phyloP scores from a whole-genome alignment of 768 basidiomycete genomes.

The Lactarius evosmus region DNA sequence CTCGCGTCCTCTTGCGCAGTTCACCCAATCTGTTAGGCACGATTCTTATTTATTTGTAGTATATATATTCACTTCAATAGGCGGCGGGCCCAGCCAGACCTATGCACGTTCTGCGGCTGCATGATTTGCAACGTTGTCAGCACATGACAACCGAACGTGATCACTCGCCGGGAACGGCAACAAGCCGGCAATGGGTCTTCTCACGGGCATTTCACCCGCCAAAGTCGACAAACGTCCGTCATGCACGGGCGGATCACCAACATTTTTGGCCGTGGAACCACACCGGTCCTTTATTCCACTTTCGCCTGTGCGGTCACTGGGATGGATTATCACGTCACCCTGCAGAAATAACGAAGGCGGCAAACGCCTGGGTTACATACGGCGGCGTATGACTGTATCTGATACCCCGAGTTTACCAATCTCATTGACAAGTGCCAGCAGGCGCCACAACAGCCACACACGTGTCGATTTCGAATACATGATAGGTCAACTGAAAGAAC shows the following conservation, averaged over 20 bases:
- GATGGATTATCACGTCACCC: neutral
- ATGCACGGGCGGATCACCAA: slow-evolving; percentile 16
- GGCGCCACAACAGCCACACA: neutral
- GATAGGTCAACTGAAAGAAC: neutral
- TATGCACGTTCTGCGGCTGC: neutral
- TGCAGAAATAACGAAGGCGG: neutral
- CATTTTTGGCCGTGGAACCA: neutral
- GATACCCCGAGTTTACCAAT: too few species aligned
- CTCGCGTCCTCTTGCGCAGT: neutral
- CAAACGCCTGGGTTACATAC: too few species aligned
- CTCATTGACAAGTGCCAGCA: neutral
- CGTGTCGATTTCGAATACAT: neutral
- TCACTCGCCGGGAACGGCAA: slow-evolving; percentile 1
- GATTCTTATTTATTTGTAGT: neutral
- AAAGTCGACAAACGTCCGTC: neutral
- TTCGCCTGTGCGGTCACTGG: too few species aligned
- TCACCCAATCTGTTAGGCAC: neutral
- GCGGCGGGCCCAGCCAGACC: slow-evolving; percentile 1
- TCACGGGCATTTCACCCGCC: neutral
- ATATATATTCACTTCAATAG: neutral
- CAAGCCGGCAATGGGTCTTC: neutral
- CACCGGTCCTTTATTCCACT: slow-evolving; percentile 5
- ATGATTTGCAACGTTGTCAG: neutral
- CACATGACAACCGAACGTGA: slow-evolving; percentile 6
- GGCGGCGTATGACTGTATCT: too few species aligned